Evolutionary conservation across 2,329 filamentous ascomycete genomes (phyloP).

Genomic region (Berkeleyomyces basicola): DNA sequence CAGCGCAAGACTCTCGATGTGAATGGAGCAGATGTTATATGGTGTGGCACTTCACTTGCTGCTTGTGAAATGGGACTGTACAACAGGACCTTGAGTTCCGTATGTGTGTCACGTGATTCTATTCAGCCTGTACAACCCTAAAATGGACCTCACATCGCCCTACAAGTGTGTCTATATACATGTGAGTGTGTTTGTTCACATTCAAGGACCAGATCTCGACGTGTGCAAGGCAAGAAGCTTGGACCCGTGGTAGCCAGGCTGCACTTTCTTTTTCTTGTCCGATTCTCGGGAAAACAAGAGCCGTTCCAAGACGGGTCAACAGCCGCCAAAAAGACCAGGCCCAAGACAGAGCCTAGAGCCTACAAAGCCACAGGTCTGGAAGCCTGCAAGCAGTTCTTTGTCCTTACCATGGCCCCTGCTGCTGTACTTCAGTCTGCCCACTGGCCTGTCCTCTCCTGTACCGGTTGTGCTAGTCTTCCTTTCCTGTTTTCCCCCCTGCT

Average conservation of each 20-base stretch:
- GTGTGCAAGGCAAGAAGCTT: neutral
- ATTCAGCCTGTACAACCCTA: neutral
- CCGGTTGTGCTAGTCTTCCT: neutral
- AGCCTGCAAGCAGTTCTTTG: neutral
- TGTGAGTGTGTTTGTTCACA: neutral
- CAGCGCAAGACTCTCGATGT: neutral
- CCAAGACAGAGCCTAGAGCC: no score
- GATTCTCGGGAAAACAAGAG: neutral
- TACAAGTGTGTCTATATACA: neutral
- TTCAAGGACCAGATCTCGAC: neutral
- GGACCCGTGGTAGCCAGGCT: neutral
- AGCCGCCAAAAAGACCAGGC: neutral
- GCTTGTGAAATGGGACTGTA: neutral
- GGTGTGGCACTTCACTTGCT: neutral
- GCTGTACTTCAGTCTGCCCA: neutral
- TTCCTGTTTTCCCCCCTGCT: neutral
- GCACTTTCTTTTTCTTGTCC: neutral
- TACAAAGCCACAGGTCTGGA: neutral
- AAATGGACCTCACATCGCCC: neutral
- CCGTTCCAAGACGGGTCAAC: neutral
- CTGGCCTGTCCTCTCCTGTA: neutral
- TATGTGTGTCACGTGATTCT: neutral
- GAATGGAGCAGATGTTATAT: neutral
- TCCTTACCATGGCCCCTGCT: neutral
- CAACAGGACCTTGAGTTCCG: no score